phyloP scores from a whole-genome alignment of 1,139 yeast genomes.

The Scheffersomyces segobiensis region DNA sequence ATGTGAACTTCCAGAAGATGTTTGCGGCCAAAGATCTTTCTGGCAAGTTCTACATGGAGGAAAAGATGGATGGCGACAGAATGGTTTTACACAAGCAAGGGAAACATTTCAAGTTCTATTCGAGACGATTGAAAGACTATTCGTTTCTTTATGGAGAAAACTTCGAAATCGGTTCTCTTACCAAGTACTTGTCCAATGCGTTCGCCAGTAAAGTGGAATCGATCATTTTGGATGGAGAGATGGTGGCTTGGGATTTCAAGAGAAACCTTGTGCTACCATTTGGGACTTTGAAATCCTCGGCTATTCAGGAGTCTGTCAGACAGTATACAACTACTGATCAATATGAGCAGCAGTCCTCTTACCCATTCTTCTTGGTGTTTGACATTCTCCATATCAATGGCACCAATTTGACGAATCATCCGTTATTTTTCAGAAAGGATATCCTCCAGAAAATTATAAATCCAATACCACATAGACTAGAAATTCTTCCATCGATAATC shows the following conservation, averaged over 20 bases:
- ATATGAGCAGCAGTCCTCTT: slow-evolving; percentile 37
- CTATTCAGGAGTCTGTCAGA: slow-evolving; percentile 52
- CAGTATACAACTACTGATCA: slow-evolving; percentile 42
- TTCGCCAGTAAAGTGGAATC: slow-evolving; percentile 42
- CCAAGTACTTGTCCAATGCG: slow-evolving; percentile 51
- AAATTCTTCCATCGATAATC: slow-evolving; percentile 49
- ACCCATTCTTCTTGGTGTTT: slow-evolving; percentile 70
- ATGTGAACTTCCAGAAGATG: slow-evolving; percentile 16
- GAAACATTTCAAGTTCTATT: slow-evolving; percentile 54
- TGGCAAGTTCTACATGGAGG: slow-evolving; percentile 71
- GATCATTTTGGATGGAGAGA: slow-evolving; percentile 86
- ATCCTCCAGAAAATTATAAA: slow-evolving; percentile 49
- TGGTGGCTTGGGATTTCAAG: slow-evolving; percentile 81
- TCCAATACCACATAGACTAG: slow-evolving; percentile 54
- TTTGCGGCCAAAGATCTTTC: slow-evolving; percentile 16
- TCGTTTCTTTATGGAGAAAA: slow-evolving; percentile 72
- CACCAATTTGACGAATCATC: slow-evolving; percentile 51
- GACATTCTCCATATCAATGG: slow-evolving; percentile 75
- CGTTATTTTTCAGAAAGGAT: slow-evolving; percentile 57
- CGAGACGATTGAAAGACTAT: slow-evolving; percentile 74
- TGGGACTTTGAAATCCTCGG: slow-evolving; percentile 75
- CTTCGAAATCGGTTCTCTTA: slow-evolving; percentile 58
- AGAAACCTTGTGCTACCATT: slow-evolving; percentile 67
- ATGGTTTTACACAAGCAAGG: slow-evolving; percentile 67
- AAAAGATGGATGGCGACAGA: slow-evolving; percentile 93